Evolutionary conservation across 371 early-diverging fungal genomes (phyloP), one percentile per base, ranked within the genome.

Genomic region (Apophysomyces sp.): DNA sequence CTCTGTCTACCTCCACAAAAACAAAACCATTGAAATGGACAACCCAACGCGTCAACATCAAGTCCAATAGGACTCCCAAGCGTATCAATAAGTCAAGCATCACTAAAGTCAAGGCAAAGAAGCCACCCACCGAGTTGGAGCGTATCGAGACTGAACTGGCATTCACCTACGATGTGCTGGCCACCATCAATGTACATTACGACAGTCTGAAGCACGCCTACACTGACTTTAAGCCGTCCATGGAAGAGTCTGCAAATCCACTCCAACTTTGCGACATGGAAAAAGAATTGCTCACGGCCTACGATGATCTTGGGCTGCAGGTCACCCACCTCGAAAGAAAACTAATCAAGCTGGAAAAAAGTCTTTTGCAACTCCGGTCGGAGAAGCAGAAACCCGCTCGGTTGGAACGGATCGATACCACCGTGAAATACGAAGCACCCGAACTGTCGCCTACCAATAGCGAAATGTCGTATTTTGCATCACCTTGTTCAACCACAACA

Each of bases 261-360:
- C 74, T 78, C 12, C 72, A 74, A 21, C 66, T 81, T 6, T 63
- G 68, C 28, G 77, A 68, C 15, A 77, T 69, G 73, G 81, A 81
- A 68, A 73, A 67, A 49, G 81, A 81, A 29, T 71, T 81, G 16
- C 60, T 81, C 29, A 70, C 77, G 12, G 81, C 74, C 7, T 81
- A 81, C 52, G 81, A 76, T 55, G 81, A 81, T 52, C 61, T 81
- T 2, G 75, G 66, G 0, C 41, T 76, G 4, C 78, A 81, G 56
- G 74, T 77, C 27, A 69, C 24, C 37, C 81, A 81, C 39, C 57
- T 81, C 8, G 73, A 71, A 44, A 60, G 70, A 11, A 66, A 73
- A 30, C 72, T 81, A 15, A 54, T 15, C 15, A 74, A 74, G 49
- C 39, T 74, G 11, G 77, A 78, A 58, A 72, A 63, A 18, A 55